A percentile compares a stretch with the other conserved stretches of the same genome.
Evolutionary conservation across 306 rosid genomes (phyloP).

Genomic region (Lablab purpureus): DNA sequence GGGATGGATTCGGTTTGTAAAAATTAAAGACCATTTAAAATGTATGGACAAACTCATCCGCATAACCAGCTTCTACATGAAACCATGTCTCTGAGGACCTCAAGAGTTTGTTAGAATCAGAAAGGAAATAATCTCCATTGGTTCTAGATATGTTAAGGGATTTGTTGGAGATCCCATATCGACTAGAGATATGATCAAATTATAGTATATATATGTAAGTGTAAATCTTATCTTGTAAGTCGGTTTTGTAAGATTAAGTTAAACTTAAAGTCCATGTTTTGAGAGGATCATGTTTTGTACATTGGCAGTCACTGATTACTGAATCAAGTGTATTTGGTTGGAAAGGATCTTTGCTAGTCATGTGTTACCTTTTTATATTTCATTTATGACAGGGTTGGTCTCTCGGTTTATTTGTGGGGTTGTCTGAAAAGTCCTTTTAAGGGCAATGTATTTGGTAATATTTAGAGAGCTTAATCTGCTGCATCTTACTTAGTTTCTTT

Average conservation of each 20-base stretch:
- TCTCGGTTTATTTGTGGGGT: not conserved
- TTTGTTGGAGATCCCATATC: not conserved
- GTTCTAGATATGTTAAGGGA: constrained; percentile 1
- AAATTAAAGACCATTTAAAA: no score
- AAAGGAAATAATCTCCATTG: not conserved
- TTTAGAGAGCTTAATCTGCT: not conserved
- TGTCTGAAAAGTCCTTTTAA: not conserved
- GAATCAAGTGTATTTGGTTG: constrained; percentile 7
- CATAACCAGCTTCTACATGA: no score
- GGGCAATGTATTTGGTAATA: not conserved
- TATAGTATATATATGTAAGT: no score
- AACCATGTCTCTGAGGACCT: not conserved
- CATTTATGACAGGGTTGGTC: not conserved
- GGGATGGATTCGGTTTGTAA: no score
- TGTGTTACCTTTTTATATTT: constrained; percentile 1
- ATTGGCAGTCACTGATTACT: not conserved
- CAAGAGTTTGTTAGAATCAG: not conserved
- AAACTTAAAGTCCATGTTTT: no score
- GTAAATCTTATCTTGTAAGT: no score
- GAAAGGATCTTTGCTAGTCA: not conserved
- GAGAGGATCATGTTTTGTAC: not conserved
- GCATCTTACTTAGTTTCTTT: not conserved
- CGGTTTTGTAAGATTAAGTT: no score
- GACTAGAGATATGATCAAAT: no score
- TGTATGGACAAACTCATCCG: no score